Evolutionary conservation across 306 rosid genomes (phyloP), one percentile per base, ranked within the genome.

Genomic region (Arachis stenosperma): DNA sequence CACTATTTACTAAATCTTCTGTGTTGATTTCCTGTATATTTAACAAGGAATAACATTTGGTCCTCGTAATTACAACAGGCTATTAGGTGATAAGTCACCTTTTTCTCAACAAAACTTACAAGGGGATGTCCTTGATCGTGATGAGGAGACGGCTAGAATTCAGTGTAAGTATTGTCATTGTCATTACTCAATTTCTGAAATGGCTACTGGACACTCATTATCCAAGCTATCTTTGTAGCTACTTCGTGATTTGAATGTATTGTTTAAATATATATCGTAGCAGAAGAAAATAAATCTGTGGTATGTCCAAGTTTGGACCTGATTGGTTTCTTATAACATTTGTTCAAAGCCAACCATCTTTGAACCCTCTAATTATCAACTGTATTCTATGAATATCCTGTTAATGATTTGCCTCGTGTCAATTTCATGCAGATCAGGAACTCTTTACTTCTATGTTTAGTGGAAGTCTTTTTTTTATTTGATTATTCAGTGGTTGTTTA

Each of bases 61-160:
- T 65, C 51, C 17, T 68, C 57, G 9, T 74, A 22, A 42, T 40
- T 44, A 1, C 76, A 81, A 46, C 82, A 89, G 96, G 63, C 81
- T 92, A 42, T 76, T 92, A 80, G 98, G 98, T 40, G 98, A 90
- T 63, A 92, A 88, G 75, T 90, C 97, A 55, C 97, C 98, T 2
- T 93, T 93, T 73, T 89, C 97, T 11, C 96, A 90, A 40, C 96
- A 88, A 74, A 90, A 83, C 79, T 74, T 86, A 54, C 97, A 89
- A 51, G 96, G 96, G 68, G 97, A 89, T 65, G 85, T 84, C 61
- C 77, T 87, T 81, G 96, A 83, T 75, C 92, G 93, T 15, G 98
- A 91, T 8, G 97, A 93, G 77, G 98, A 91, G 86, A 90, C 98
- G 8, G 88, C 90, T 52, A 89, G 90, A 70, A 93, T 93, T 79